Base-by-base conservation (phyloP, 768 basidiomycete species). In the Lentinula lateritia region DNA sequence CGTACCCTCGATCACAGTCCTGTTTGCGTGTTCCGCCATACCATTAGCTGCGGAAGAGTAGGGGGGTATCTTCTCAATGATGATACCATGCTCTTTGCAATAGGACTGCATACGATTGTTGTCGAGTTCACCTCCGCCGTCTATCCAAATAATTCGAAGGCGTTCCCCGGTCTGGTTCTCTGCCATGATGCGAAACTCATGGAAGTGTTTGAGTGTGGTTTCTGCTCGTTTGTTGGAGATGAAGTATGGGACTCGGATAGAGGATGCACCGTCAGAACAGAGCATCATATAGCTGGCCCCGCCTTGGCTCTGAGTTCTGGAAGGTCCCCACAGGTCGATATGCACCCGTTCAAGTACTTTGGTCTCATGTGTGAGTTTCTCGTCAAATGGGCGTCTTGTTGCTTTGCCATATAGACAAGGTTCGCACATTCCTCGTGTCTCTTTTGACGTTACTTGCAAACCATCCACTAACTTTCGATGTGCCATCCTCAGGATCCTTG, bases 51-150 rank as follows among this genome's bases (percentile, higher is more conserved):
- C 56, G 6, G 68, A 71, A 0, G 69, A 68, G 50, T 70, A 42
- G 1, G 67, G 72, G 10, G 58, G 61, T 38, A 66, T 67, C n/a
- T 52, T 65, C 63, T 67, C 61, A 28, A 52, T 63, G 1, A 18
- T 34, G 10, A 73, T 71, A 3, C 74, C 72, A 9, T 69, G 56
- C 7, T 60, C 45, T 0, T 3, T 15, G n/a, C 66, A 63, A 36
- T 65, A 67, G 1, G 16, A 45, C 5, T 66, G 32, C 52, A 72
- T 73, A 5, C 67, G 53, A 0, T 59, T 28, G 58, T 67, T 69
- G 8, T 68, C 46, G 43, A 68, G 74, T 62, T 75, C 72, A 2
- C 66, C 65, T 2, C 74, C 75, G 10, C 66, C 61, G 57, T 76
- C 73, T 0, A 63, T 58, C 1, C 63, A 43, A 4, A 72, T 60